Evolutionary conservation across 169 alveolate genomes (phyloP), one percentile per base, ranked within the genome.

Genomic region (Plasmodium cynomolgi): DNA sequence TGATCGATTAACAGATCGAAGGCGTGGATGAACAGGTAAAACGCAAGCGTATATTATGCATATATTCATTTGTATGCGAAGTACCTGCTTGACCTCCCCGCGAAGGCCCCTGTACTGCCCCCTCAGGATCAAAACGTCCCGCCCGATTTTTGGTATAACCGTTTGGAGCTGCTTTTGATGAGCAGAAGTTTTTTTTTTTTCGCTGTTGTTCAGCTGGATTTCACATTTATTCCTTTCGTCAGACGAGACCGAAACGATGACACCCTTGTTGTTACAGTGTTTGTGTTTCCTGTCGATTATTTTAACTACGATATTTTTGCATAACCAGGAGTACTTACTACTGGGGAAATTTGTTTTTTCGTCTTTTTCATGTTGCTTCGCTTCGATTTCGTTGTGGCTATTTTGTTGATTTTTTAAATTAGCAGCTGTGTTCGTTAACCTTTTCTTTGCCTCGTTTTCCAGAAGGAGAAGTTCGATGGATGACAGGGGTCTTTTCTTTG

Each of bases 401-500:
- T n/a, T 75, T 75, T 75, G 41, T 31, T 41, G 73, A 41, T 62
- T 80, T n/a, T 23, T 58, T 68, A 80, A 37, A 13, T 54, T 39
- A 29, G 83, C 44, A 15, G 33, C 11, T 39, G 9, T 23, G 41
- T 50, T 75, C 50, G 81, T 88, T 13, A 17, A 33, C 72, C 83
- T 88, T 79, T 88, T 88, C 62, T 88, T 88, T 80, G 81, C 94
- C 54, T 88, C 94, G 17, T 88, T 88, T 68, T 88, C 94, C 54
- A 88, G 50, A 58, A 88, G 81, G 13, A 88, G 90, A 62, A 88
- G 73, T 11, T 88, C 94, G 44, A 88, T 62, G 44, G 86, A 58
- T 58, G 88, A 58, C 44, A 88, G 26, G 5, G 94, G 94, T 88
- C 94, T 77, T 44, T 88, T 88, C 34, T 88, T 84, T 3, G 50